These are phyloP conservation scores for Petrea volubilis DNA, from an alignment of 257 asterid genomes.

Conservation along the genomic window DNA sequence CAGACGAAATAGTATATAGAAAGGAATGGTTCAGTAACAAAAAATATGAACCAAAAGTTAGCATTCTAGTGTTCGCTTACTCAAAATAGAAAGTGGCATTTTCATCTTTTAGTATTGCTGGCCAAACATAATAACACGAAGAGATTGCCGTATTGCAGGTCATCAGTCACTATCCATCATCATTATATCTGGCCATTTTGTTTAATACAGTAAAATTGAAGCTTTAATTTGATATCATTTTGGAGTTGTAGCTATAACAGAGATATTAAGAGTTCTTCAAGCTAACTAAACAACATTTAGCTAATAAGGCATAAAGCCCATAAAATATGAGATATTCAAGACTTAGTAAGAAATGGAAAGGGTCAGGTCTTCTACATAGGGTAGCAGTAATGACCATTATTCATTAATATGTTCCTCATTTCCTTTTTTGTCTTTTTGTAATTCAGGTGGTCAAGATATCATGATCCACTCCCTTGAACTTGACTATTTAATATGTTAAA, in stretches of 20 bases:
- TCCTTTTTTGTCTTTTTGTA: background rate
- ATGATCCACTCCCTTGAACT: background rate
- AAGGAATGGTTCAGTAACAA: constrained; percentile 3
- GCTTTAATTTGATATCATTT: background rate
- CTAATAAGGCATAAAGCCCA: background rate
- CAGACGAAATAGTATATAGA: constrained; percentile 20
- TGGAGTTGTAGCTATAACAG: background rate
- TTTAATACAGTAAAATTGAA: background rate
- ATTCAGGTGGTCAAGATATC: background rate
- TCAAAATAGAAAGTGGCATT: background rate
- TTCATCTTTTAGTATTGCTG: background rate
- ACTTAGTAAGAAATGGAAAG: background rate
- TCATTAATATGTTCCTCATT: background rate
- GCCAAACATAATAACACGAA: background rate
- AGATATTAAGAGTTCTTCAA: background rate
- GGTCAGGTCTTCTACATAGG: background rate
- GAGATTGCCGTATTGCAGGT: background rate
- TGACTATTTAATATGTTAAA: background rate
- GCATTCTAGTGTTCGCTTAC: constrained; percentile 5
- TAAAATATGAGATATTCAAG: background rate
- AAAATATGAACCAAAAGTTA: constrained; percentile 1
- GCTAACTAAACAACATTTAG: background rate
- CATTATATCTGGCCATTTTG: background rate
- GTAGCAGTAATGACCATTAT: background rate
- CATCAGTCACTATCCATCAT: background rate